These are phyloP conservation scores for Xerocomus brunneocitrinus DNA, from an alignment of 768 basidiomycete species.

Conservation along the genomic window DNA sequence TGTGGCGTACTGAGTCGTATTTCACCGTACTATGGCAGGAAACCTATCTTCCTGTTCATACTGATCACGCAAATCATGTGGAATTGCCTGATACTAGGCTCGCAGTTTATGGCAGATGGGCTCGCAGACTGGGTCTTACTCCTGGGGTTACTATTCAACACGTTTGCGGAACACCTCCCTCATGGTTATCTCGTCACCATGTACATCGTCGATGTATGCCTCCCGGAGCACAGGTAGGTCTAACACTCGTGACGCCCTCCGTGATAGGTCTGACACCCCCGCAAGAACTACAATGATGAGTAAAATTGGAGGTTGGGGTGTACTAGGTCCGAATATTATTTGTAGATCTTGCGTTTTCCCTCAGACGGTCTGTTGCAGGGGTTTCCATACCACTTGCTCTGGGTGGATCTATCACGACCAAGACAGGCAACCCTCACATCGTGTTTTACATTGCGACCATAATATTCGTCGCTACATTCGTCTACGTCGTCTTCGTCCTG, in stretches of 20 bases:
- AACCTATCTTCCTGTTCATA: conserved; percentile 15
- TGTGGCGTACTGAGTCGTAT: conserved; percentile 23
- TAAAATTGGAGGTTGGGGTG: conserved; percentile 25
- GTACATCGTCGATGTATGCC: conserved; percentile 26
- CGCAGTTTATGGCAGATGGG: conserved; percentile 13
- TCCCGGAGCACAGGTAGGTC: conserved; percentile 23
- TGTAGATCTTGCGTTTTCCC: not conserved
- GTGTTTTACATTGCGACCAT: conserved; percentile 20
- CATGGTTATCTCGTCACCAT: conserved; percentile 22
- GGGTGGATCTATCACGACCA: conserved; percentile 30
- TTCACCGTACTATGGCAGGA: conserved; percentile 27
- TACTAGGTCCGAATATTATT: conserved; percentile 19
- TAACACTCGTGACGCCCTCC: not conserved
- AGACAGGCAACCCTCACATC: conserved; percentile 15
- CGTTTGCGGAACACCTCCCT: conserved; percentile 7
- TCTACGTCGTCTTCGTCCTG: conserved; percentile 22
- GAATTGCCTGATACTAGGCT: conserved; percentile 12
- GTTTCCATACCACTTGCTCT: conserved; percentile 23
- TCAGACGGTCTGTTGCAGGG: conserved; percentile 12
- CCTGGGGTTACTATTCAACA: conserved; percentile 14
- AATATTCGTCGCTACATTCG: conserved; percentile 12
- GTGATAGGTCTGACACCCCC: conserved; percentile 4
- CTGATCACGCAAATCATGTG: conserved; percentile 7
- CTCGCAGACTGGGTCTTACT: conserved; percentile 15
- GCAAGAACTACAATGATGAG: conserved; percentile 26